Conservation (phyloP, 2,329 filamentous ascomycete genomes). For the Sporothrix mexicana region DNA sequence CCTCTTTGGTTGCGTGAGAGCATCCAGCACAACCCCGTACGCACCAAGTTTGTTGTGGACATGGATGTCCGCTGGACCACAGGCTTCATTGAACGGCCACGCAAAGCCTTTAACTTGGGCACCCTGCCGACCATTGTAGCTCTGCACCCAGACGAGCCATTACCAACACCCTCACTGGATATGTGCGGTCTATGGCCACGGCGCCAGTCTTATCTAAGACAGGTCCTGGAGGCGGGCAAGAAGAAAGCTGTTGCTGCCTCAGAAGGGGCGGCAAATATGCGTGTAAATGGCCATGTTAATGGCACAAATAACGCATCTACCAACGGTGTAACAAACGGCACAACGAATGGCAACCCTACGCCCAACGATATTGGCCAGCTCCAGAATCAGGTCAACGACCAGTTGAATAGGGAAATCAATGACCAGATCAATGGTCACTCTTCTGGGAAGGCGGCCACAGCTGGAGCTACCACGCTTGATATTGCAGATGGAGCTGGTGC, state of each 20-base stretch:
- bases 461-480: slow-evolving; percentile 38
- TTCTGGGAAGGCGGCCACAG: not conserved
- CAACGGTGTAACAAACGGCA: slow-evolving; percentile 9
- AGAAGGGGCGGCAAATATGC: not conserved
- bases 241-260: slow-evolving; percentile 3
- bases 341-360: slow-evolving; percentile 13
- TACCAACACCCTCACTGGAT: slow-evolving; percentile 26
- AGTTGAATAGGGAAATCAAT: slow-evolving; percentile 33
- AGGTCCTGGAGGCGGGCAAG: slow-evolving; percentile 23
- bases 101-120: slow-evolving; percentile 47
- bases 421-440: slow-evolving; percentile 33
- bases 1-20: slow-evolving; percentile 47
- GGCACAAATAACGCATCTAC: not conserved
- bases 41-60: slow-evolving; percentile 56
- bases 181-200: slow-evolving; percentile 30
- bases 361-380: slow-evolving; percentile 22
- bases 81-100: slow-evolving; percentile 46
- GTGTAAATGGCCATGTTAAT: not conserved
- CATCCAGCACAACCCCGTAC: slow-evolving; percentile 40
- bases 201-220: slow-evolving; percentile 40
- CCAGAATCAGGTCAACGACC: slow-evolving; percentile 27
- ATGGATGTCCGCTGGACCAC: slow-evolving; percentile 56
- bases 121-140: slow-evolving; percentile 54
- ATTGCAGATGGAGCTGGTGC: slow-evolving; percentile 40
- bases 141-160: slow-evolving; percentile 47